Evolutionary conservation across 441 rosid genomes (phyloP).

Genomic region (Populus hybrid): DNA sequence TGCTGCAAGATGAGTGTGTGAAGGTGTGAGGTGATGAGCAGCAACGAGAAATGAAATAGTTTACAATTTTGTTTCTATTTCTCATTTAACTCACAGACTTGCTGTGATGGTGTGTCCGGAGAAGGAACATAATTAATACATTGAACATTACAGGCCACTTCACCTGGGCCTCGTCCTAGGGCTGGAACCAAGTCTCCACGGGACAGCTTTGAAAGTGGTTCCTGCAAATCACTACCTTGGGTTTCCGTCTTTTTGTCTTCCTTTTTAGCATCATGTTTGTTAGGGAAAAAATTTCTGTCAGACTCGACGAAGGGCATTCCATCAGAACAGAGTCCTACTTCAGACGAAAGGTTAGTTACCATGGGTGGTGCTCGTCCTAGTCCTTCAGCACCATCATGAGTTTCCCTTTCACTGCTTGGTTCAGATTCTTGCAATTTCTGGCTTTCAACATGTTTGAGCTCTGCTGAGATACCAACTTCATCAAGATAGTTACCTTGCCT

Average conservation of each 20-base stretch:
- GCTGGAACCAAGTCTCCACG: conserved; percentile 18
- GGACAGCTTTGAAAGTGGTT: conserved; percentile 45
- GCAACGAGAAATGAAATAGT: background rate
- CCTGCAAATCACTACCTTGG: conserved; percentile 32
- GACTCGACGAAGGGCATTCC: background rate
- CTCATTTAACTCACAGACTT: conserved; percentile 26
- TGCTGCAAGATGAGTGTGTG: background rate
- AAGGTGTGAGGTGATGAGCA: background rate
- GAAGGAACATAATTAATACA: conserved; percentile 37
- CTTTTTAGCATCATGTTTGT: conserved; percentile 1
- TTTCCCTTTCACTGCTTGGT: conserved; percentile 16
- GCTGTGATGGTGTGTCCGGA: conserved; percentile 39
- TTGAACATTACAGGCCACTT: conserved; percentile 24
- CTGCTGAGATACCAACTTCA: conserved; percentile 5
- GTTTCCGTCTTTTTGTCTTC: conserved; percentile 23
- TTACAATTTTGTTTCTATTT: conserved; percentile 25
- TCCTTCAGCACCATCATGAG: conserved; percentile 15
- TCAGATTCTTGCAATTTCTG: conserved; percentile 9
- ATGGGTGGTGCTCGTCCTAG: conserved; percentile 13
- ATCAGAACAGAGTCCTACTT: background rate
- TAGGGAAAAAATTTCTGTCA: conserved; percentile 13
- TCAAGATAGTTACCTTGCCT: background rate
- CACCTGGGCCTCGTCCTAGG: conserved; percentile 16
- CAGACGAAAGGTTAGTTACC: conserved; percentile 12
- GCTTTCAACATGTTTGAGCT: conserved; percentile 6